Evolutionary conservation across 1,284 basidiomycete genomes (phyloP).

Genomic region (Kwoniella shivajii): DNA sequence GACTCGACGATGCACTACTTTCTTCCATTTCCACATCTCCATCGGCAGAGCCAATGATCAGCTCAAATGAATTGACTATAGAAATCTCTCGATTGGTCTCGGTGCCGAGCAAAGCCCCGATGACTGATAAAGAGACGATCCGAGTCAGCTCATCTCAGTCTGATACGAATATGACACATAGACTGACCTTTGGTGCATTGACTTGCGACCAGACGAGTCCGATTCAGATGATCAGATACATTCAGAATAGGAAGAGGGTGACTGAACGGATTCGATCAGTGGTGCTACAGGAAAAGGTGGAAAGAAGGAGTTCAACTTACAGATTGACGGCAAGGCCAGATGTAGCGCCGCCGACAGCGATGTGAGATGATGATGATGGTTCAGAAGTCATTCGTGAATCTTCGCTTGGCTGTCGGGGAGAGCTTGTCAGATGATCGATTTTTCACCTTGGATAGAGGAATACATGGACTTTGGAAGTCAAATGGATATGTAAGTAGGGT

Average conservation of each 20-base stretch:
- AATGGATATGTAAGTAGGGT: too few species aligned
- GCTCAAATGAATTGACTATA: slow-evolving; percentile 94
- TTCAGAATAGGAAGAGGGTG: slow-evolving; percentile 96
- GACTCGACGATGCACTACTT: slow-evolving; percentile 37
- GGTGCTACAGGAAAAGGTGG: neutral
- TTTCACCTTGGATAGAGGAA: too few species aligned
- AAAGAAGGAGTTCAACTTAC: slow-evolving; percentile 23
- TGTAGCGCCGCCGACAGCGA: slow-evolving; percentile 19
- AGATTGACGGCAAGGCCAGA: slow-evolving; percentile 50
- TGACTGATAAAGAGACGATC: slow-evolving; percentile 60
- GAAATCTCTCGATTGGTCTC: slow-evolving; percentile 92
- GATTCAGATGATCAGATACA: slow-evolving; percentile 91
- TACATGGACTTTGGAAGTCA: too few species aligned
- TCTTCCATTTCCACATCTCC: slow-evolving; percentile 30
- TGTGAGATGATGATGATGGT: neutral
- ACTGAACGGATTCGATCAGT: slow-evolving; percentile 55
- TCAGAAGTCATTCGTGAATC: too few species aligned
- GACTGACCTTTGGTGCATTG: slow-evolving; percentile 21
- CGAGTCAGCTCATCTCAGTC: slow-evolving; percentile 3
- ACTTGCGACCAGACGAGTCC: slow-evolving; percentile 60
- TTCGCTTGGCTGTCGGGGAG: too few species aligned
- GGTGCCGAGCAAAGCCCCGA: slow-evolving; percentile 91
- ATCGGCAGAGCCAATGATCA: slow-evolving; percentile 57
- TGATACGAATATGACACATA: neutral
- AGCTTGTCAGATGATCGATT: too few species aligned